These are phyloP conservation scores for Bertia moriformis DNA, from an alignment of 2,329 filamentous ascomycete species.

Conservation along the genomic window DNA sequence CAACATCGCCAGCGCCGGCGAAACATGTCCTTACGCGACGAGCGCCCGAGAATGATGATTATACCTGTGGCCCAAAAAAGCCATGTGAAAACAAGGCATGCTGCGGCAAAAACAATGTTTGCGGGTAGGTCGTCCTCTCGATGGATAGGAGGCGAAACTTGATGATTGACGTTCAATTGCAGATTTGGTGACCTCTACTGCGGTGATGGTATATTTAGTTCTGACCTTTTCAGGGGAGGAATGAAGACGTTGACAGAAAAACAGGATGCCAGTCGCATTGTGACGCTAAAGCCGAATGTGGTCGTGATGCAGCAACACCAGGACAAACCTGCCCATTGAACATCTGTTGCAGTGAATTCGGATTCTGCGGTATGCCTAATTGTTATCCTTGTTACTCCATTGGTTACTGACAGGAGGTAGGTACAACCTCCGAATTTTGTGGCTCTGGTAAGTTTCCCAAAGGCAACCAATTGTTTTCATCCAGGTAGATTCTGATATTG, in stretches of 20 bases:
- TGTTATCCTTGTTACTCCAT: too few relatives aligned
- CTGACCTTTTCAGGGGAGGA: slow-evolving; percentile 10
- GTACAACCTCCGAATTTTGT: slow-evolving; percentile 8
- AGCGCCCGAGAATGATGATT: too few relatives aligned
- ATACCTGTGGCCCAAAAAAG: slow-evolving; percentile 6
- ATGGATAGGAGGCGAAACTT: too few relatives aligned
- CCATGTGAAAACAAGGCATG: slow-evolving; percentile 11
- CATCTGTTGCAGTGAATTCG: too few relatives aligned
- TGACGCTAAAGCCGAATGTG: slow-evolving; percentile 17
- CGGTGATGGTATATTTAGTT: too few relatives aligned
- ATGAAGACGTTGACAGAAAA: slow-evolving; percentile 8
- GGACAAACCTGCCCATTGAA: slow-evolving; percentile 13
- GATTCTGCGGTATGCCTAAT: too few relatives aligned
- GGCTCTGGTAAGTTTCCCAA: slow-evolving; percentile 5
- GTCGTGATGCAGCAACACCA: slow-evolving; percentile 8
- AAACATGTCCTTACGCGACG: too few relatives aligned
- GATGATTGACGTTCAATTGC: too few relatives aligned
- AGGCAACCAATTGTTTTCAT: slow-evolving; percentile 2
- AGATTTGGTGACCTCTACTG: too few relatives aligned
- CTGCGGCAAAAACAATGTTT: slow-evolving; percentile 7
- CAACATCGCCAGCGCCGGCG: too few relatives aligned
- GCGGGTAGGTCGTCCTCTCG: too few relatives aligned
- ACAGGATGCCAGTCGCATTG: slow-evolving; percentile 15
- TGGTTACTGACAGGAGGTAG: too few relatives aligned
- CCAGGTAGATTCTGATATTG: neutral